phyloP scores from a whole-genome alignment of 352 stramenopile species.

The Phytophthora melonis region DNA sequence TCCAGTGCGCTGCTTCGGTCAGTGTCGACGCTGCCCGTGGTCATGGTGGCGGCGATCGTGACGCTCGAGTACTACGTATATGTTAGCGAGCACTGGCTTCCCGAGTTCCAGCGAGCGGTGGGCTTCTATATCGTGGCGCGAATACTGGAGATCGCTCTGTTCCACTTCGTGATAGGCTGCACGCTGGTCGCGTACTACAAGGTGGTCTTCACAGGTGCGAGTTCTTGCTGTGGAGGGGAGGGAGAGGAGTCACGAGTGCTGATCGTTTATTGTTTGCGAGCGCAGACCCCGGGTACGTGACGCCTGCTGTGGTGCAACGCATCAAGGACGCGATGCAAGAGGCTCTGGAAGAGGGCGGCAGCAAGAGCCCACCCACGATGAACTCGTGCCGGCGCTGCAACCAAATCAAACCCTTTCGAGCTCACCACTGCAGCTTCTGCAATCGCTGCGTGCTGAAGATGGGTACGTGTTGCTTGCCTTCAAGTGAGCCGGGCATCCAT shows the following conservation, averaged over 20 bases:
- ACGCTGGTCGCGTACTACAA: conserved; percentile 73
- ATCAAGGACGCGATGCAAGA: conserved; percentile 71
- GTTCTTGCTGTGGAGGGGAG: background rate
- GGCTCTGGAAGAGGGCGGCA: conserved; percentile 58
- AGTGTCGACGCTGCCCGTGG: conserved; percentile 71
- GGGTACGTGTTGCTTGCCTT: conserved; percentile 50
- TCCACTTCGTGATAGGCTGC: conserved; percentile 68
- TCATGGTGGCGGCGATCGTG: conserved; percentile 68
- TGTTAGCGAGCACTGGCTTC: conserved; percentile 60
- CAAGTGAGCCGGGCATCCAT: background rate
- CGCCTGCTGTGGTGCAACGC: conserved; percentile 61
- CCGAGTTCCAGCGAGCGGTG: conserved; percentile 32
- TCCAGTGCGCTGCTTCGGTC: conserved; percentile 64
- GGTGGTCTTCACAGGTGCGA: conserved; percentile 77
- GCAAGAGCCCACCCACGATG: conserved; percentile 28
- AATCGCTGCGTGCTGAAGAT: conserved; percentile 88
- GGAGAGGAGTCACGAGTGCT: background rate
- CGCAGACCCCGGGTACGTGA: conserved; percentile 86
- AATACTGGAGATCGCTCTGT: conserved; percentile 54
- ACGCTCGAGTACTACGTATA: conserved; percentile 79
- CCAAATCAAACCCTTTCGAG: conserved; percentile 78
- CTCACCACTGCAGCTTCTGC: conserved; percentile 90
- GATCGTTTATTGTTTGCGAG: background rate
- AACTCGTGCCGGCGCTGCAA: conserved; percentile 71
- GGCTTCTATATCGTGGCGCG: conserved; percentile 28